phyloP scores from a whole-genome alignment of 805 yeast genomes.

The Saccharomycopsis guyanensis region DNA sequence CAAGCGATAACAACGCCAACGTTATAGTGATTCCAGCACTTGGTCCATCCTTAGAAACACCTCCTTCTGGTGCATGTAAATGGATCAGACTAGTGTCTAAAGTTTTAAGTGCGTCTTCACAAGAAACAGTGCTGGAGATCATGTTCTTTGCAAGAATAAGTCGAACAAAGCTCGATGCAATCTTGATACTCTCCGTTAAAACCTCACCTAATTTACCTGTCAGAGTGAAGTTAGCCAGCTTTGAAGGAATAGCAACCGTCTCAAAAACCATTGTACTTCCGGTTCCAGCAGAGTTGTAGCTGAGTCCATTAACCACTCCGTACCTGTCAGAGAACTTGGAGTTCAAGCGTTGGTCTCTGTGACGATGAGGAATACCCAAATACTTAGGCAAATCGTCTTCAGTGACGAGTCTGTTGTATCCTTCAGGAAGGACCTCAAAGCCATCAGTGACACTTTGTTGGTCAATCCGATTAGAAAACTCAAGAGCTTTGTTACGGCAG shows the following conservation, averaged over 20 bases:
- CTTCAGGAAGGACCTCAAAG: no score
- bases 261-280: slow-evolving; percentile 80
- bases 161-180: slow-evolving; percentile 67
- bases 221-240: slow-evolving; percentile 36
- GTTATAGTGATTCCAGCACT: slow-evolving; percentile 63
- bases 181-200: slow-evolving; percentile 70
- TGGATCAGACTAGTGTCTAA: slow-evolving; percentile 55
- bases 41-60: slow-evolving; percentile 50
- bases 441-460: slow-evolving; percentile 24
- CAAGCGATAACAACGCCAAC: slow-evolving; percentile 68
- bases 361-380: slow-evolving; percentile 57
- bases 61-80: slow-evolving; percentile 66
- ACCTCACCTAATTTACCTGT: slow-evolving; percentile 84
- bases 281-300: slow-evolving; percentile 80
- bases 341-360: slow-evolving; percentile 22
- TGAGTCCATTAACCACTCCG: slow-evolving; percentile 83
- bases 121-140: slow-evolving; percentile 26
- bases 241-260: slow-evolving; percentile 51
- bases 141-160: slow-evolving; percentile 38
- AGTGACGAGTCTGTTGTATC: slow-evolving; percentile 36
- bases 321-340: slow-evolving; percentile 41
- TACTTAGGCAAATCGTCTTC: slow-evolving; percentile 55
- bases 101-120: slow-evolving; percentile 31
- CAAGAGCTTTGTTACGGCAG: slow-evolving; percentile 79
- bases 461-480: slow-evolving; percentile 35